Evolutionary conservation across 83 land plant species (phyloP).

Genomic region (Picea abies): DNA sequence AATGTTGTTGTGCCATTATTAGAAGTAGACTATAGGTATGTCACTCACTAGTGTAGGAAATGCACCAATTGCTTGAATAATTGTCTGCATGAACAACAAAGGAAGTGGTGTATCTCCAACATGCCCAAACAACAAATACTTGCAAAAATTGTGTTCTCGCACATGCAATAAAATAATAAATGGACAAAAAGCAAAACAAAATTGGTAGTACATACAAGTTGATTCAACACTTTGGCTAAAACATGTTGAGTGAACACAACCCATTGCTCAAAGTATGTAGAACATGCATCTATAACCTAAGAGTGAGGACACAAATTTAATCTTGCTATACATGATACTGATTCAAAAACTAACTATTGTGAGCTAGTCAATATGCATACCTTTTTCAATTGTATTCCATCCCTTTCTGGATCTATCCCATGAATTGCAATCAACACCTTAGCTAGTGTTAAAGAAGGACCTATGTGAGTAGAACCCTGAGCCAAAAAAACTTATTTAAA

Average conservation of each 20-base stretch:
- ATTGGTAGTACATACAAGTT: too few species aligned
- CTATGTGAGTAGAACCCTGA: constrained; percentile 51
- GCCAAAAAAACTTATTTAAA: not conserved
- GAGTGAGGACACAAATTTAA: not conserved
- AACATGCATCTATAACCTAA: constrained; percentile 97
- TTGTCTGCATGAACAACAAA: constrained; percentile 89
- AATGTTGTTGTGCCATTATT: not conserved
- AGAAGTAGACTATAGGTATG: not conserved
- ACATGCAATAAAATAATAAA: not conserved
- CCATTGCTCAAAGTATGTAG: constrained; percentile 89
- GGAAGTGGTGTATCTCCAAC: constrained; percentile 60
- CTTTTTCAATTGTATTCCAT: constrained; percentile 51
- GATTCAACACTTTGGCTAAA: too few species aligned
- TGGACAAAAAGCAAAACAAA: not conserved
- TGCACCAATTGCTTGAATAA: constrained; percentile 86
- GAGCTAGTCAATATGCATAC: not conserved
- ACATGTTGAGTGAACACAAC: constrained; percentile 72
- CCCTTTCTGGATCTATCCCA: constrained; percentile 92
- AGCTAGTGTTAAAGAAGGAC: constrained; percentile 66
- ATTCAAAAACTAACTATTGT: not conserved
- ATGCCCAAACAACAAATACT: constrained; percentile 33
- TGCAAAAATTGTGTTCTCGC: not conserved
- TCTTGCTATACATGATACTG: not conserved
- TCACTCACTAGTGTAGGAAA: constrained; percentile 66
- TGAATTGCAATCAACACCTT: constrained; percentile 93